phyloP scores from a whole-genome alignment of 805 yeast species.

The Candida boidinii region DNA sequence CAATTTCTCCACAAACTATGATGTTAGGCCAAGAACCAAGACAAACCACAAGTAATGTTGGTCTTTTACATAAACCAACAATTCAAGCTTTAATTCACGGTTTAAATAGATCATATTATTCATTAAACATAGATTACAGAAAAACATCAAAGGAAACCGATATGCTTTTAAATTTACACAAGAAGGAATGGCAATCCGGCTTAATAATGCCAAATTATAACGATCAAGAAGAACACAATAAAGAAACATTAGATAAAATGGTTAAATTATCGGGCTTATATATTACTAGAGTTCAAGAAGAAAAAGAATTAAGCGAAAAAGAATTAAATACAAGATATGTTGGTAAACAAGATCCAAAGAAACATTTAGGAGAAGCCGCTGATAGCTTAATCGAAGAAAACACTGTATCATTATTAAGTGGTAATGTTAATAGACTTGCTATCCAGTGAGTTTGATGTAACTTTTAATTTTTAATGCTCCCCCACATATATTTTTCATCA shows the following conservation, averaged over 20 bases:
- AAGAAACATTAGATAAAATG: conserved; percentile 65
- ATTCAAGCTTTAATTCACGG: conserved; percentile 97
- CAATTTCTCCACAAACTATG: conserved; percentile 77
- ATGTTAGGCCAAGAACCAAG: conserved; percentile 98
- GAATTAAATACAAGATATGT: conserved; percentile 93
- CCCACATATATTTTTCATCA: no score
- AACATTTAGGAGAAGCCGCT: conserved; percentile 87
- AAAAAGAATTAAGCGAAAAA: conserved; percentile 78
- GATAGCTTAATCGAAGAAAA: conserved; percentile 83
- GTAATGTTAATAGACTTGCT: conserved; percentile 85
- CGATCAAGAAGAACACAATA: conserved; percentile 66
- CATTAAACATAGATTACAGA: conserved; percentile 88
- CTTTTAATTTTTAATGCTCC: background rate
- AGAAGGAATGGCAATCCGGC: conserved; percentile 94
- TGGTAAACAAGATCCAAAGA: conserved; percentile 98
- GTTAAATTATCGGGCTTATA: conserved; percentile 87
- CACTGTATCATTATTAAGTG: conserved; percentile 77
- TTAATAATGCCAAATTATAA: conserved; percentile 69
- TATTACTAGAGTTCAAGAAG: conserved; percentile 86
- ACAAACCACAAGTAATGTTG: conserved; percentile 93
- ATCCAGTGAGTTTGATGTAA: conserved; percentile 43
- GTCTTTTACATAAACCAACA: conserved; percentile 90
- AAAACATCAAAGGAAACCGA: conserved; percentile 88
- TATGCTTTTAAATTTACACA: conserved; percentile 90
- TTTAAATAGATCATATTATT: conserved; percentile 91